Base-by-base conservation (phyloP, 805 yeast species). In the Zygoascus biomembranicola region DNA sequence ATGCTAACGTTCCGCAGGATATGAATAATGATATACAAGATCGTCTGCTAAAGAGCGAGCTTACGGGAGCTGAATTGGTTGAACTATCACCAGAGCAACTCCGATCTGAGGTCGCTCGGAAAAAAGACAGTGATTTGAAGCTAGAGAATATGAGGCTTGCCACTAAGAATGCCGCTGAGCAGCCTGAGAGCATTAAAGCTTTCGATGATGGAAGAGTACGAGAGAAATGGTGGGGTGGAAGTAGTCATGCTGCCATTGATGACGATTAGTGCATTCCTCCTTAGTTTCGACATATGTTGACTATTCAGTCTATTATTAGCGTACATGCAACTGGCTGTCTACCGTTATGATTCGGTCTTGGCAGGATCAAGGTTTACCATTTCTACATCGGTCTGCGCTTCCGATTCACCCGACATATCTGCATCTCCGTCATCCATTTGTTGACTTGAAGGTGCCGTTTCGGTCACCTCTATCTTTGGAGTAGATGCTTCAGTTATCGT, bases 201-300 rank as follows among this genome's bases (percentile, higher is more conserved):
- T 39, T 68, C n/a, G 69, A 70, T 43, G 75, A 72, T 51, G 75
- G 75, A 42, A 57, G 75, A 2, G 73, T 69, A 32, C 53, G 74
- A 9, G 74, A 68, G 47, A 72, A 72, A 47, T 72, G 76, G 76
- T 75, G 75, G 5, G 72, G 70, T 1, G 63, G 67, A 10, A 55
- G 64, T 8, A 70, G 74, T 8, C 75, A 74, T 2, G 76, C 76
- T 5, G 54, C 60, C 35, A 50, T 57, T n/a, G 47, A 44, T 28
- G 47, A 44, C 32, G 47, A 23, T 28, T 44, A 18, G 45, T 4
- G 16, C 2, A 44, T 44, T 43, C 5, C 46, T 43, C 14, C 6
- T 43, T 5, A 5, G 42, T 16, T 37, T 16, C 8, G 6, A 23
- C 28, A 23, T 23, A 23, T 23, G 3, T 3, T 6, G 28, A 23